These are phyloP conservation scores for Artemisia tridentata DNA, from an alignment of 129 eudicot species.

Conservation along the genomic window DNA sequence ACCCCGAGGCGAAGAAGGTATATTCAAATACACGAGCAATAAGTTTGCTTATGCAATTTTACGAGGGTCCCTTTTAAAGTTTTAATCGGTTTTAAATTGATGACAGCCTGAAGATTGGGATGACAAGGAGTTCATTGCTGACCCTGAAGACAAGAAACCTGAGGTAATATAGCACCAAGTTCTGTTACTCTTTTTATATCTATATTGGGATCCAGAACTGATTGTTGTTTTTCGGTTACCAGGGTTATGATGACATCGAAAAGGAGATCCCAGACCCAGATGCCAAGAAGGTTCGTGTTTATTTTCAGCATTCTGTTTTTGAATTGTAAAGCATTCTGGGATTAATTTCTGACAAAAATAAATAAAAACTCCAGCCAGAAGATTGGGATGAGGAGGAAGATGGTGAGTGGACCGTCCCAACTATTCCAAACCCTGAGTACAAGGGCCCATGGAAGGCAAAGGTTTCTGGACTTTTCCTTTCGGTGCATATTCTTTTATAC, in stretches of 20 bases:
- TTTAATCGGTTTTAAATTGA: neutral
- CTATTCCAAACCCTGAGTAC: constrained; percentile 94
- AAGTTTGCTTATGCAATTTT: neutral
- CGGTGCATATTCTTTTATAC: neutral
- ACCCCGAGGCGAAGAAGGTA: constrained; percentile 76
- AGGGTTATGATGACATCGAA: constrained; percentile 95
- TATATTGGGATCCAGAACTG: neutral
- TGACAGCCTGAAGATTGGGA: constrained; percentile 90
- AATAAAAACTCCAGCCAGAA: constrained; percentile 64
- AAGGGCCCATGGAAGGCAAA: constrained; percentile 95
- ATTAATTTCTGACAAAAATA: constrained; percentile 4
- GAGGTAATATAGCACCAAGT: constrained; percentile 32
- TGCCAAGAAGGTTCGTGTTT: neutral
- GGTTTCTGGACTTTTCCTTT: constrained; percentile 46
- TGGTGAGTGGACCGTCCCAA: constrained; percentile 97
- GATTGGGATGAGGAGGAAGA: constrained; percentile 99
- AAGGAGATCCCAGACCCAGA: constrained; percentile 43
- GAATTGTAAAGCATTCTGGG: too few relatives aligned
- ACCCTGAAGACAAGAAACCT: constrained; percentile 84
- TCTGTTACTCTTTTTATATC: neutral
- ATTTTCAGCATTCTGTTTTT: neutral
- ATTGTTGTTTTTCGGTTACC: neutral
- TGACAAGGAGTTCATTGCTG: constrained; percentile 71
- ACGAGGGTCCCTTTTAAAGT: neutral
- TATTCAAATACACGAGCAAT: neutral